A percentile compares a stretch with the other conserved stretches of the same genome.
phyloP scores from a whole-genome alignment of 768 basidiomycete species.

The Pleurotus salmoneostramineus region DNA sequence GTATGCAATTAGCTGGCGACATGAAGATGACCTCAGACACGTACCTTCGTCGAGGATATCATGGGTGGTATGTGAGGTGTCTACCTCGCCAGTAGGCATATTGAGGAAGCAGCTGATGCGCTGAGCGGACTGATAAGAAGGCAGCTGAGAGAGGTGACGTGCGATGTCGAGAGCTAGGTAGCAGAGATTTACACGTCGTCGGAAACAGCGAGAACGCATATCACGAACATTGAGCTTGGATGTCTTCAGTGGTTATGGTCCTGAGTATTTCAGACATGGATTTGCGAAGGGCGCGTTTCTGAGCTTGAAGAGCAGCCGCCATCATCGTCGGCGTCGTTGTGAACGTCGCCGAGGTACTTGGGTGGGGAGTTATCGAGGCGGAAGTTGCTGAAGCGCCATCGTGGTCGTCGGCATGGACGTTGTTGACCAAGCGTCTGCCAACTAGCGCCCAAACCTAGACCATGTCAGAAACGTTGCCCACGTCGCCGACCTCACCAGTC shows the following conservation, averaged over 20 bases:
- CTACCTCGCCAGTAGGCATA: constrained; percentile 71
- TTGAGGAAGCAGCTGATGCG: constrained; percentile 74
- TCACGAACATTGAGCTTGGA: background rate
- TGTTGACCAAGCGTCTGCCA: background rate
- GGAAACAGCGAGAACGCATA: background rate
- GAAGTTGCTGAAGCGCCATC: background rate
- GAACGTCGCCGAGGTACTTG: background rate
- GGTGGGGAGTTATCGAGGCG: too few species aligned
- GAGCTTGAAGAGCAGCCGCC: background rate
- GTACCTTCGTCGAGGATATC: constrained; percentile 53
- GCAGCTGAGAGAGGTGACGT: constrained; percentile 41
- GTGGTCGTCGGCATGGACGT: background rate
- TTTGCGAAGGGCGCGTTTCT: background rate
- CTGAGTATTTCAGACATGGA: background rate
- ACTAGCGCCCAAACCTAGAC: background rate
- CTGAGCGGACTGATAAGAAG: constrained; percentile 45
- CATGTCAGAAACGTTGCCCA: background rate
- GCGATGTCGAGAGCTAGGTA: constrained; percentile 45
- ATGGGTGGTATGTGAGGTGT: constrained; percentile 49
- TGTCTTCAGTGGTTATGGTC: background rate
- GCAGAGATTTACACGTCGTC: background rate
- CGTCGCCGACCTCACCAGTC: constrained; percentile 11
- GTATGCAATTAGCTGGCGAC: background rate
- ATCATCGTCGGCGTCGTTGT: background rate
- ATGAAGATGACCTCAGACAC: constrained; percentile 12